Percentiles rank a stretch among this genome's conserved stretches.
phyloP scores from a whole-genome alignment of 73 alveolate genomes.

The Effrenium voratum region DNA sequence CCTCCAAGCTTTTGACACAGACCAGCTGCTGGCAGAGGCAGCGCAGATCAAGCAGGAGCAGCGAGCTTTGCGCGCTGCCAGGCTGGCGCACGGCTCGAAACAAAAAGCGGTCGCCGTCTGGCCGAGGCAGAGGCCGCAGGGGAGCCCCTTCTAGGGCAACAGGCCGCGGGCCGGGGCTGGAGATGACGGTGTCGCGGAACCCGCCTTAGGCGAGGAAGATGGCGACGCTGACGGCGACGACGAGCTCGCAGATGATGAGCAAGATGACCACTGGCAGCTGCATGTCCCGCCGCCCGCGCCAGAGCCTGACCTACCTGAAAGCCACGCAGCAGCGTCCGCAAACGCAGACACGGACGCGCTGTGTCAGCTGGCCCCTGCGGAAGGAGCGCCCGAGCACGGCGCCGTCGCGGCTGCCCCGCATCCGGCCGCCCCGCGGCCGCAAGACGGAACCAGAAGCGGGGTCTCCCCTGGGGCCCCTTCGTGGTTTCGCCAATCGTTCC shows the following conservation, averaged over 20 bases:
- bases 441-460: too few species aligned
- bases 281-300: too few species aligned
- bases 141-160: too few species aligned
- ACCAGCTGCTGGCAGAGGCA: background rate
- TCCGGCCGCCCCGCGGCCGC: background rate
- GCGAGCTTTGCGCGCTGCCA: background rate
- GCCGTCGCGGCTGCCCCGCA: background rate
- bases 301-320: too few species aligned
- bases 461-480: slow-evolving; percentile 8
- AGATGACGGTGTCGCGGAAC: background rate
- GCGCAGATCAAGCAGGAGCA: background rate
- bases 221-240: background rate
- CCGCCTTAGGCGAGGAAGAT: background rate
- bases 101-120: too few species aligned
- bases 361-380: too few species aligned
- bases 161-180: background rate
- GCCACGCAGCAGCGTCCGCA: too few species aligned
- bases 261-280: background rate
- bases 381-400: background rate
- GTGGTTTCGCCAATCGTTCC: background rate
- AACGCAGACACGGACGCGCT: too few species aligned
- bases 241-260: background rate
- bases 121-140: background rate
- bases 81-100: background rate
- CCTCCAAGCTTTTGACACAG: background rate